Evolutionary conservation across 768 basidiomycete species (phyloP), one percentile per base, ranked within the genome.

Genomic region (Tremella yokohamensis): DNA sequence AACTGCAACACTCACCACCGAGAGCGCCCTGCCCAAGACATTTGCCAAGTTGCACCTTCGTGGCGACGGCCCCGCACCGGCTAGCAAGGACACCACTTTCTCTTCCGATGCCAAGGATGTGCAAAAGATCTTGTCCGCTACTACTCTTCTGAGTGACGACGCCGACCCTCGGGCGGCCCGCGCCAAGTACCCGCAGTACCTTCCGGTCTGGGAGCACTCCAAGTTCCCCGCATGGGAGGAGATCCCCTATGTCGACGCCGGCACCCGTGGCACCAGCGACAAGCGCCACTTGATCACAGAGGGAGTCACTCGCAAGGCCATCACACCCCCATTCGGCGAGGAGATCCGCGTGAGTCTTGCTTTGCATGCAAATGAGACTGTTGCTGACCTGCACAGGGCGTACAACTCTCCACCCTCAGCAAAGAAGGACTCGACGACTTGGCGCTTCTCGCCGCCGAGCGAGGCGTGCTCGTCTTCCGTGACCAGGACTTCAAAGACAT

Each of bases 151-250:
- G 15, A 34, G 51, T 16, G 51, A 52, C 19, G 51, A 52, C n/a
- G 51, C n/a, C 2, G 51, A 52, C 34, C 29, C 51, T 12, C 51
- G 51, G 3, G 37, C n/a, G 8, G 51, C 51, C 19, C 25, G 51
- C 19, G 51, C 42, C 18, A 51, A 47, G 39, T 63, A 58, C 49
- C 62, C 62, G 1, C 24, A 37, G 15, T 63, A 63, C 40, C 53
- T 63, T 19, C 62, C 62, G 8, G 49, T 52, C 0, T 40, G 40
- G 34, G 62, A 63, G 20, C 48, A 49, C 15, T 19, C n/a, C 20
- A n/a, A 19, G 24, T 56, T 58, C 44, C 62, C 62, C 18, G 57
- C 52, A 26, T 63, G 57, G 62, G 62, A 63, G 42, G 56, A 51
- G 34, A 51, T 40, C 9, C 48, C 47, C 40, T 57, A 49, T 34